These are phyloP conservation scores for Rhododendron ferrugineum DNA, from an alignment of 148 eudicot genomes.

Conservation along the genomic window DNA sequence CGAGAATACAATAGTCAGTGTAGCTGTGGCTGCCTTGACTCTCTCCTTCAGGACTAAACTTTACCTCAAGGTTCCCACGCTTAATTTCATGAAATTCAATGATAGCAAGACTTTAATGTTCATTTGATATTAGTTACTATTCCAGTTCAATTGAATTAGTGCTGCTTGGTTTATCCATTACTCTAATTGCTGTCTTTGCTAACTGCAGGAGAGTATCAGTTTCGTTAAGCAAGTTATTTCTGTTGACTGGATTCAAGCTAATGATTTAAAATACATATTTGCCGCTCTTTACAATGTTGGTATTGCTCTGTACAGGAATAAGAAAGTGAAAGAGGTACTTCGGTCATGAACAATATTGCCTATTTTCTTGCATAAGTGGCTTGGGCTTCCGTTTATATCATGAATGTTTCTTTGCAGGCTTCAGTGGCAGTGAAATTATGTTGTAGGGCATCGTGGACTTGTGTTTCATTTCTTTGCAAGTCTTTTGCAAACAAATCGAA, in stretches of 20 bases:
- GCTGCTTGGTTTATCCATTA: slow-evolving; percentile 4
- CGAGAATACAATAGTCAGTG: slow-evolving; percentile 31
- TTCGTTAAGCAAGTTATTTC: slow-evolving; percentile 54
- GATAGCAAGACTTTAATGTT: neutral
- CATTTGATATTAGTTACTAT: neutral
- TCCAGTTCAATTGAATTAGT: neutral
- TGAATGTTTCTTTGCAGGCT: slow-evolving; percentile 49
- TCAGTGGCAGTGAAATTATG: slow-evolving; percentile 48
- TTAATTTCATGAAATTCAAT: neutral
- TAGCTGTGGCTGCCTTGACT: slow-evolving; percentile 57
- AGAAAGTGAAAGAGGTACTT: slow-evolving; percentile 56
- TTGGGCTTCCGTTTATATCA: neutral
- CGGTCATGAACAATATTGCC: neutral
- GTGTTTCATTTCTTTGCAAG: slow-evolving; percentile 51
- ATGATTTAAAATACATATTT: slow-evolving; percentile 53
- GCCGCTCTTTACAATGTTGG: slow-evolving; percentile 58
- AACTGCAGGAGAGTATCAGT: slow-evolving; percentile 47
- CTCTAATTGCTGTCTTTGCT: slow-evolving; percentile 17
- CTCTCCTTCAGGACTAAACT: slow-evolving; percentile 51
- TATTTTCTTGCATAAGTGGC: neutral
- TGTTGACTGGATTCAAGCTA: slow-evolving; percentile 40
- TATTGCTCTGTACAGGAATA: slow-evolving; percentile 46
- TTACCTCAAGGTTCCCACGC: slow-evolving; percentile 36
- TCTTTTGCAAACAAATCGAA: slow-evolving; percentile 28
- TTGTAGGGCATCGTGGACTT: slow-evolving; percentile 68